Conservation (phyloP, 805 yeast species). For the Debaryomyces prosopidis region DNA sequence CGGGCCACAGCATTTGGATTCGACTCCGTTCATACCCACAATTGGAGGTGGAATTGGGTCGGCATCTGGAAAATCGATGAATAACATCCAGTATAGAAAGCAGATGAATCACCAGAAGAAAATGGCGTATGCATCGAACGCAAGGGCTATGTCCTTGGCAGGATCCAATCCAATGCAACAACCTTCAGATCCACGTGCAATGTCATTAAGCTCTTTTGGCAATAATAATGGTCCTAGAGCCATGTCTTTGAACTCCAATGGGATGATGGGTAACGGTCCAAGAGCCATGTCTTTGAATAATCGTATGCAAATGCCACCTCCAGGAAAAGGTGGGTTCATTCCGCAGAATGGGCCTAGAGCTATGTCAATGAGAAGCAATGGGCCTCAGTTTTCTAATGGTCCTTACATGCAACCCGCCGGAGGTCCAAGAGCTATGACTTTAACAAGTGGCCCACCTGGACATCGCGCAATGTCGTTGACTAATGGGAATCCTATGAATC, state of each 20-base stretch:
- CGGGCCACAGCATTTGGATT: slow-evolving; percentile 41
- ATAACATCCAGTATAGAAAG: slow-evolving; percentile 66
- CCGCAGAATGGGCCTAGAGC: slow-evolving; percentile 8
- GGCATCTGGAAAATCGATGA: slow-evolving; percentile 22
- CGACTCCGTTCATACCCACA: slow-evolving; percentile 78
- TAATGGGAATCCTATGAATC: slow-evolving; percentile 6
- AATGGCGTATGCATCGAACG: slow-evolving; percentile 46
- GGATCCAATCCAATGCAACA: slow-evolving; percentile 31
- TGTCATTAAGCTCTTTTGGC: slow-evolving; percentile 18
- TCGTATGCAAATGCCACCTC: slow-evolving; percentile 3
- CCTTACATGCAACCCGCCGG: not conserved
- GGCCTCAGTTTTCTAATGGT: not conserved
- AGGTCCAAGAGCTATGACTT: slow-evolving; percentile 11
- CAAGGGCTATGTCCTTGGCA: slow-evolving; percentile 44
- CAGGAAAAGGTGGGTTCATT: not conserved
- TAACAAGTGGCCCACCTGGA: slow-evolving; percentile 7
- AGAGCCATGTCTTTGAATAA: slow-evolving; percentile 20
- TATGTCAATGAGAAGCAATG: slow-evolving; percentile 10
- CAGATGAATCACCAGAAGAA: slow-evolving; percentile 70
- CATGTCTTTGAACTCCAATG: slow-evolving; percentile 40
- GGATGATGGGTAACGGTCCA: slow-evolving; percentile 10
- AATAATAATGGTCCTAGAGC: slow-evolving; percentile 38
- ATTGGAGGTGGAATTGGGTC: slow-evolving; percentile 36
- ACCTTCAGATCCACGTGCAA: slow-evolving; percentile 29
- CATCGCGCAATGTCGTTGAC: slow-evolving; percentile 6